phyloP scores from a whole-genome alignment of 2,329 filamentous ascomycete genomes.

The Aplosporella prunicola region DNA sequence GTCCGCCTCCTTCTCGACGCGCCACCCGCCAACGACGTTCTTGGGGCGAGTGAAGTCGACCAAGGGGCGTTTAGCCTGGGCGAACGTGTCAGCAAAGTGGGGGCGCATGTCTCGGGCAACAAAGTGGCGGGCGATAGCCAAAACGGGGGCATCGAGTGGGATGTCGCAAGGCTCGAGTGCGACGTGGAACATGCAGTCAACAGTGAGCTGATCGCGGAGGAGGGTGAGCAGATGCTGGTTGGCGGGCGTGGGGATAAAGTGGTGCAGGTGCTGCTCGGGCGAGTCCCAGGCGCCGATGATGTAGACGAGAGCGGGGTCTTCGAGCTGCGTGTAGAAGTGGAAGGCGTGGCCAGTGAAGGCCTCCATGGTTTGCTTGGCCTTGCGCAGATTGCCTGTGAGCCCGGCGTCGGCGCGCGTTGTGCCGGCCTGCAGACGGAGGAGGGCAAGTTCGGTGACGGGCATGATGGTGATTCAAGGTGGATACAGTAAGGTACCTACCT shows the following conservation, averaged over 20 bases:
- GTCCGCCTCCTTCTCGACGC: constrained; percentile 27
- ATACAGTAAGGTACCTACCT: no score
- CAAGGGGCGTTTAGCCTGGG: constrained; percentile 18
- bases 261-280: constrained; percentile 30
- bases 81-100: constrained; percentile 21
- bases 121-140: constrained; percentile 28
- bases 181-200: constrained; percentile 38
- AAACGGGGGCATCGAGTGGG: constrained; percentile 21
- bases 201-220: constrained; percentile 29
- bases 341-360: constrained; percentile 28
- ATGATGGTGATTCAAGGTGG: no score
- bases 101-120: constrained; percentile 17
- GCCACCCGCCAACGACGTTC: constrained; percentile 29
- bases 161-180: constrained; percentile 26
- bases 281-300: constrained; percentile 40
- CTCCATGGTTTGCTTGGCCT: constrained; percentile 30
- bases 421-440: constrained; percentile 28
- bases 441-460: constrained; percentile 38
- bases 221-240: constrained; percentile 33
- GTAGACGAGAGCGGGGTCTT: constrained; percentile 34
- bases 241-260: constrained; percentile 33
- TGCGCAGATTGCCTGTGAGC: constrained; percentile 23
- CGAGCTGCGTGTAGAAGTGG: constrained; percentile 33
- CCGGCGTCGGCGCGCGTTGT: constrained; percentile 15
- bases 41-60: constrained; percentile 21